Percentiles rank a stretch among this genome's conserved stretches.
Conservation (phyloP, 2,329 filamentous ascomycete genomes). For the Hansfordia pulvinata region DNA sequence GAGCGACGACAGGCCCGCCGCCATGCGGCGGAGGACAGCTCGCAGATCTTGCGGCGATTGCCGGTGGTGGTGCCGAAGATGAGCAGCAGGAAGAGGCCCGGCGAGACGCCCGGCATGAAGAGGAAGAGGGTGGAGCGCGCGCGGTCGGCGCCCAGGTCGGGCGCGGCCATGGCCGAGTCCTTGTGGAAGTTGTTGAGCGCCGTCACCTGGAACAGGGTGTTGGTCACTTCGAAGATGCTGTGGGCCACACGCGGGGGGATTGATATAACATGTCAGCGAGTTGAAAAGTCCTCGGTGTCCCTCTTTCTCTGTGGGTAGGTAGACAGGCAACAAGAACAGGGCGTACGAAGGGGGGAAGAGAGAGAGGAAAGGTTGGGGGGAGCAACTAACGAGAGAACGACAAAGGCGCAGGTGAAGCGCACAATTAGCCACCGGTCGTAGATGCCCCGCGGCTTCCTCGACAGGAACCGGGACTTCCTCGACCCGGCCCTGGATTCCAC, state of each 20-base stretch:
- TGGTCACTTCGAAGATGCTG: constrained; percentile 13
- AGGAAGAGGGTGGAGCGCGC: constrained; percentile 5
- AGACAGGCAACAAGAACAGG: not conserved
- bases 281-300: not conserved
- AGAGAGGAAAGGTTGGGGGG: not conserved
- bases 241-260: too few species aligned
- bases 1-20: too few species aligned
- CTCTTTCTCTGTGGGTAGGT: not conserved
- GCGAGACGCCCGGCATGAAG: constrained; percentile 6
- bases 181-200: constrained; percentile 8
- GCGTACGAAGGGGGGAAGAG: not conserved
- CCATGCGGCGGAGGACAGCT: too few species aligned
- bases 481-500: constrained; percentile 1
- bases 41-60: constrained; percentile 4
- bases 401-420: constrained; percentile 13
- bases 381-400: constrained; percentile 8
- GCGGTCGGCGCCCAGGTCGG: constrained; percentile 6
- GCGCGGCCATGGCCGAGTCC: constrained; percentile 2
- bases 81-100: constrained; percentile 7
- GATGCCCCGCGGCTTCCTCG: constrained; percentile 5
- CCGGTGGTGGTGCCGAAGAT: constrained; percentile 8
- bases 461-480: not conserved
- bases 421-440: constrained; percentile 15
- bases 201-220: constrained; percentile 12
- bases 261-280: too few species aligned